A percentile compares a stretch with the other conserved stretches of the same genome.
Evolutionary conservation across 306 rosid species (phyloP).

Genomic region (Cucumis hystrix): DNA sequence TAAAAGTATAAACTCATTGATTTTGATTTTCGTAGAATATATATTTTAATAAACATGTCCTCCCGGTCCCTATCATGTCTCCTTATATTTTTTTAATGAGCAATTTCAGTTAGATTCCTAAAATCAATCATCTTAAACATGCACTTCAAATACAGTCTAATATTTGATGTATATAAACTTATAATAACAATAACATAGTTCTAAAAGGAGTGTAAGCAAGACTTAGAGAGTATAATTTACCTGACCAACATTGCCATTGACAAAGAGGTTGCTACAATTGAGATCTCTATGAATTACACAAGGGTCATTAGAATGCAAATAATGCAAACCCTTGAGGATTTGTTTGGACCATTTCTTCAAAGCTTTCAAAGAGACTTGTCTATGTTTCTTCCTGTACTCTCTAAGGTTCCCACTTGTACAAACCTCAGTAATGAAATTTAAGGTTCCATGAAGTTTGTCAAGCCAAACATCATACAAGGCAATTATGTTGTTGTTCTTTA

Average conservation of each 20-base stretch:
- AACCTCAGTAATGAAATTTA: conserved; percentile 89
- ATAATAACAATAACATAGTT: no score
- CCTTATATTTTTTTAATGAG: no score
- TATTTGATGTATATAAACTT: no score
- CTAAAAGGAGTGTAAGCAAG: no score
- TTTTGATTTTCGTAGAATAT: no score
- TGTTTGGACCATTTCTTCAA: conserved; percentile 82
- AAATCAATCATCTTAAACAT: no score
- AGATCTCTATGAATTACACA: conserved; percentile 95
- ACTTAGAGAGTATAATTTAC: not conserved
- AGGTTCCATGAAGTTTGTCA: conserved; percentile 22
- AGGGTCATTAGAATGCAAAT: conserved; percentile 71
- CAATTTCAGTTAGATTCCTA: no score
- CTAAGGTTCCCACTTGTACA: conserved; percentile 85
- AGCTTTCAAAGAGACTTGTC: conserved; percentile 69
- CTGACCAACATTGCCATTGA: conserved; percentile 87
- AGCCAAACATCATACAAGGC: conserved; percentile 56
- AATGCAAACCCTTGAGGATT: conserved; percentile 63
- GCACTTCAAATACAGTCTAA: no score
- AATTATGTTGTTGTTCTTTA: conserved; percentile 53
- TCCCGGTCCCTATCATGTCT: no score
- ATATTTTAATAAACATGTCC: no score
- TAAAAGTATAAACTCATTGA: no score
- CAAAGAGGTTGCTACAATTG: conserved; percentile 88
- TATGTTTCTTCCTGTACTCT: conserved; percentile 76